Percentiles rank a stretch among this genome's conserved stretches.
Conservation (phyloP, 2,329 filamentous ascomycete genomes). For the Botrytis medusae region DNA sequence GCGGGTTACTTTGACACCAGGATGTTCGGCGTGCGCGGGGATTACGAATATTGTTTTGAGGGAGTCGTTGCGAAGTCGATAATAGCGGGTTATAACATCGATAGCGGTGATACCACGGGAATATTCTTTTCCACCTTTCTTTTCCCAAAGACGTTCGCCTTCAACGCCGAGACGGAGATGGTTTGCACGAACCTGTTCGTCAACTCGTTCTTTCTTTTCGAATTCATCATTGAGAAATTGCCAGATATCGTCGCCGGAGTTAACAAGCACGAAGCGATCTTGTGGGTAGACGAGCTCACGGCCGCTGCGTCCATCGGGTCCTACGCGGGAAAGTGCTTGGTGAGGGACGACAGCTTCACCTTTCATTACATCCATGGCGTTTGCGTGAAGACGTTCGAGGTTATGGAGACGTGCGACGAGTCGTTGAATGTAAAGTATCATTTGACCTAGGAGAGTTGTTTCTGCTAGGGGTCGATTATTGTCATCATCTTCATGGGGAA, state of each 20-base stretch:
- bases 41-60: slow-evolving; percentile 53
- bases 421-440: slow-evolving; percentile 54
- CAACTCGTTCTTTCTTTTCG: slow-evolving; percentile 36
- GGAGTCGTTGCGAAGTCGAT: slow-evolving; percentile 47
- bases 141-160: slow-evolving; percentile 42
- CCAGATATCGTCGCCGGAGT: slow-evolving; percentile 54
- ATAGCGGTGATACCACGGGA: slow-evolving; percentile 48
- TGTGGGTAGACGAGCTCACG: slow-evolving; percentile 56
- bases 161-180: slow-evolving; percentile 44
- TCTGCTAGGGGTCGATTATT: slow-evolving; percentile 47
- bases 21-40: slow-evolving; percentile 51
- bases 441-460: slow-evolving; percentile 56
- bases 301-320: slow-evolving; percentile 49
- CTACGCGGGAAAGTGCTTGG: slow-evolving; percentile 53
- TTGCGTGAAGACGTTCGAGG: slow-evolving; percentile 54
- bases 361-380: slow-evolving; percentile 50
- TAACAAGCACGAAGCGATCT: slow-evolving; percentile 56
- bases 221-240: slow-evolving; percentile 49
- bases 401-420: slow-evolving; percentile 57
- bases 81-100: slow-evolving; percentile 53
- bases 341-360: slow-evolving; percentile 51
- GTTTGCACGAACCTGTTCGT: slow-evolving; percentile 45
- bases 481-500: slow-evolving; percentile 46
- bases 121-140: slow-evolving; percentile 28
- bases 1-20: slow-evolving; percentile 47